Percentiles rank a stretch among this genome's conserved stretches.
Evolutionary conservation across 257 asterid species (phyloP).

Genomic region (Scutellaria minor): DNA sequence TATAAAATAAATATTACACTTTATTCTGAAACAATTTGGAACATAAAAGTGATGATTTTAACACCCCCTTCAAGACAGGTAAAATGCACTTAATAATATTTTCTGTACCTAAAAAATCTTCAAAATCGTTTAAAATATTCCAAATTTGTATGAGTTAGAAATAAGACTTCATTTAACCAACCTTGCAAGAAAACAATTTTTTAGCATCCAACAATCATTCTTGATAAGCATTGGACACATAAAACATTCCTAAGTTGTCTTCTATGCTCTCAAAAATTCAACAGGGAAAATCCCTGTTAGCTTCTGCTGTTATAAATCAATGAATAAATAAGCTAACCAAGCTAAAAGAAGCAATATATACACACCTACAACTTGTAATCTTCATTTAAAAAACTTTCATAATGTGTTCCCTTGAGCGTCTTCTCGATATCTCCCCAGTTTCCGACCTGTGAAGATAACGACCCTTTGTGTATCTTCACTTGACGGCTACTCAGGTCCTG

Average conservation of each 20-base stretch:
- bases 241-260: slow-evolving; percentile 2
- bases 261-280: slow-evolving; percentile 51
- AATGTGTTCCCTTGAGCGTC: slow-evolving; percentile 75
- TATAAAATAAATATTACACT: no score
- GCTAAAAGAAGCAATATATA: slow-evolving; percentile 41
- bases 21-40: no score
- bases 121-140: no score
- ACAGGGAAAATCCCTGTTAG: slow-evolving; percentile 48
- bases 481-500: slow-evolving; percentile 74
- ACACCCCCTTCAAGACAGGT: no score
- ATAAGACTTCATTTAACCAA: neutral
- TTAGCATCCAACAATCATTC: neutral
- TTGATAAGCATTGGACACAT: neutral
- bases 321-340: slow-evolving; percentile 49
- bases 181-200: neutral
- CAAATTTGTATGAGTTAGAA: neutral
- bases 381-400: slow-evolving; percentile 57
- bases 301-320: slow-evolving; percentile 54
- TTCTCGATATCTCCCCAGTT: slow-evolving; percentile 82
- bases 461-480: slow-evolving; percentile 87
- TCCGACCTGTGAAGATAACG: slow-evolving; percentile 74
- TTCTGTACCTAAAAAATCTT: no score
- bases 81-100: no score
- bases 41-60: no score
- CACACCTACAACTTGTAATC: slow-evolving; percentile 65